Conservation (phyloP, 2,329 filamentous ascomycete genomes). For the Cordyceps cateniannulata region DNA sequence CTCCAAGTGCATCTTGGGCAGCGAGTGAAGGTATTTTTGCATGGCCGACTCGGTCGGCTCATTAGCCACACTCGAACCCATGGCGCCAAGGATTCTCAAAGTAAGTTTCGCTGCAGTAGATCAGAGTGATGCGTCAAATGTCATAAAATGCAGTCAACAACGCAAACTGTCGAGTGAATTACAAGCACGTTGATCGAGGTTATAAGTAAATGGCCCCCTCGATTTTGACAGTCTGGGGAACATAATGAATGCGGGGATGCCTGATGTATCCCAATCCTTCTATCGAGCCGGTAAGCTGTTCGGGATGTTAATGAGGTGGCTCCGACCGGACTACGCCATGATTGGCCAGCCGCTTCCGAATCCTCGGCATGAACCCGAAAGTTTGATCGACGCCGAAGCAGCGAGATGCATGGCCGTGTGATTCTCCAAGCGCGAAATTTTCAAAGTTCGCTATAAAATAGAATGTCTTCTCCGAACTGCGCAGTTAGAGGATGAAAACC, state of each 20-base stretch:
- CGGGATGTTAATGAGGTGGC: neutral
- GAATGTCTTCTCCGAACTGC: neutral
- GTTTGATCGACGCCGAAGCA: neutral
- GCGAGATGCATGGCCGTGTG: too few species aligned
- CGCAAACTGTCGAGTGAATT: neutral
- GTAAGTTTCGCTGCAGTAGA: neutral
- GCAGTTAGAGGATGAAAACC: neutral
- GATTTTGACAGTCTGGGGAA: neutral
- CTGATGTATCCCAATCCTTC: neutral
- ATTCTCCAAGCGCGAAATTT: neutral
- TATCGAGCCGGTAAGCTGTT: neutral
- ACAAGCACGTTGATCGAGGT: neutral
- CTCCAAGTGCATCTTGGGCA: constrained; percentile 26
- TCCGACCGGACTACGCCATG: neutral
- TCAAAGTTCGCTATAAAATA: neutral
- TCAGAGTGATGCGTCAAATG: neutral
- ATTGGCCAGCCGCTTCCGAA: neutral
- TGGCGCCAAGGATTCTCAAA: neutral
- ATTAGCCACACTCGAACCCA: constrained; percentile 6
- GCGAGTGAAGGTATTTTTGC: constrained; percentile 22
- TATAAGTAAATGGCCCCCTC: neutral
- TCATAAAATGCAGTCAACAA: too few species aligned
- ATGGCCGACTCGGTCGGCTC: constrained; percentile 20
- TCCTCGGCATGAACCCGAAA: neutral
- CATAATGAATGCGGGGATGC: neutral